A percentile compares a stretch with the other conserved stretches of the same genome.
Evolutionary conservation across 768 basidiomycete species (phyloP).

Genomic region (Clathrus columnatus): DNA sequence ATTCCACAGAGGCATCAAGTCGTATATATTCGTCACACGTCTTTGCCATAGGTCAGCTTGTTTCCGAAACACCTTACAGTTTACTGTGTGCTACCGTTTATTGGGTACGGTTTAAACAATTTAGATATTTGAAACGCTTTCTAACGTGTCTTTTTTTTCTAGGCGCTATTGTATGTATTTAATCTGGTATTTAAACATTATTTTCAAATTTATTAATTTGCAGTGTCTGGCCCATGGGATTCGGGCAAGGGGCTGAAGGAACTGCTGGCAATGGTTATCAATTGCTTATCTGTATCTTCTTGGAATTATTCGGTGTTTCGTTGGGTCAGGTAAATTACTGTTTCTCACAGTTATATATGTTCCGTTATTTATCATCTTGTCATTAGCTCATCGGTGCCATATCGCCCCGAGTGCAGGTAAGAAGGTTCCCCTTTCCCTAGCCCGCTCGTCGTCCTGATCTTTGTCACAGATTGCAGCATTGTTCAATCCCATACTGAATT

Average conservation of each 20-base stretch:
- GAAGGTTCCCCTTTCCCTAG: conserved; percentile 17
- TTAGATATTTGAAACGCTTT: neutral
- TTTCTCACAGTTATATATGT: neutral
- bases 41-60: conserved; percentile 73
- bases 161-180: conserved; percentile 15
- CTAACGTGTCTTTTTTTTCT: conserved; percentile 18
- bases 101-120: conserved; percentile 42
- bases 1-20: conserved; percentile 55
- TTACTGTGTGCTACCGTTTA: conserved; percentile 63
- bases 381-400: conserved; percentile 53
- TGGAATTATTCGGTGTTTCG: conserved; percentile 65
- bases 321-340: conserved; percentile 42
- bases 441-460: conserved; percentile 9
- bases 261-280: conserved; percentile 62
- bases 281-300: conserved; percentile 58
- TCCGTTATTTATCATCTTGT: neutral
- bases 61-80: conserved; percentile 75
- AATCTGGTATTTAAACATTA: neutral
- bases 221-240: conserved; percentile 55
- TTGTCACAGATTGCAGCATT: conserved; percentile 54
- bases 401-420: conserved; percentile 59
- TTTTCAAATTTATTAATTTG: neutral
- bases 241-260: conserved; percentile 54
- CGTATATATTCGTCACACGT: conserved; percentile 82
- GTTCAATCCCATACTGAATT: conserved; percentile 67